phyloP scores from a whole-genome alignment of 2,329 filamentous ascomycete species.

The Penicillium sp. region DNA sequence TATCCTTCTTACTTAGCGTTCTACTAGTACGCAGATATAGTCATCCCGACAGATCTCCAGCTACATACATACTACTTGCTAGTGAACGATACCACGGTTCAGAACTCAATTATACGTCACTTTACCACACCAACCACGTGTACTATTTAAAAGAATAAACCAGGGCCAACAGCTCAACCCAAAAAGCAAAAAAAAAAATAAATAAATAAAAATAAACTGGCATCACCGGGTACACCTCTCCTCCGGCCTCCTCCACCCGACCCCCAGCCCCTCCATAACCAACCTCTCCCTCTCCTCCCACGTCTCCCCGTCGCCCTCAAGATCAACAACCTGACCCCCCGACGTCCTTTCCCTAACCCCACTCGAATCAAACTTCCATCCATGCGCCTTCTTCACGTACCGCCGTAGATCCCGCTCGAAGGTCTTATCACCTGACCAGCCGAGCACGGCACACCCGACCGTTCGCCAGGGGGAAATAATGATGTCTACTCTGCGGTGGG shows the following conservation, averaged over 20 bases:
- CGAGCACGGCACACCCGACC: constrained; percentile 74
- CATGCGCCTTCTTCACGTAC: constrained; percentile 63
- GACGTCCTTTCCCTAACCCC: constrained; percentile 62
- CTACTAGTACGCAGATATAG: no score
- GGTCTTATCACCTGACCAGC: constrained; percentile 81
- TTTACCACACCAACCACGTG: no score
- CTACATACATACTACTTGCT: no score
- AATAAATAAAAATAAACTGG: no score
- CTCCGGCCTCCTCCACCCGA: constrained; percentile 58
- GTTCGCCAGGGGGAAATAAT: constrained; percentile 84
- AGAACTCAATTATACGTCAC: no score
- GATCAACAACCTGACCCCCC: constrained; percentile 62
- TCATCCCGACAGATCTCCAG: no score
- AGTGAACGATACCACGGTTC: no score
- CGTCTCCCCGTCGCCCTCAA: constrained; percentile 50
- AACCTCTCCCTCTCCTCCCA: constrained; percentile 65
- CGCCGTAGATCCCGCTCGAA: constrained; percentile 78
- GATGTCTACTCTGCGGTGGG: constrained; percentile 81
- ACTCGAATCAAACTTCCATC: constrained; percentile 83
- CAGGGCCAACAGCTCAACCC: no score
- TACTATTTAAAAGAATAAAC: no score
- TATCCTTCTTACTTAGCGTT: no score
- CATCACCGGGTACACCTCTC: constrained; percentile 55
- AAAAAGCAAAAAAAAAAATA: no score
- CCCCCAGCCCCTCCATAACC: constrained; percentile 67